phyloP scores from a whole-genome alignment of 2,329 filamentous ascomycete genomes.

The Cladosporium sp. region DNA sequence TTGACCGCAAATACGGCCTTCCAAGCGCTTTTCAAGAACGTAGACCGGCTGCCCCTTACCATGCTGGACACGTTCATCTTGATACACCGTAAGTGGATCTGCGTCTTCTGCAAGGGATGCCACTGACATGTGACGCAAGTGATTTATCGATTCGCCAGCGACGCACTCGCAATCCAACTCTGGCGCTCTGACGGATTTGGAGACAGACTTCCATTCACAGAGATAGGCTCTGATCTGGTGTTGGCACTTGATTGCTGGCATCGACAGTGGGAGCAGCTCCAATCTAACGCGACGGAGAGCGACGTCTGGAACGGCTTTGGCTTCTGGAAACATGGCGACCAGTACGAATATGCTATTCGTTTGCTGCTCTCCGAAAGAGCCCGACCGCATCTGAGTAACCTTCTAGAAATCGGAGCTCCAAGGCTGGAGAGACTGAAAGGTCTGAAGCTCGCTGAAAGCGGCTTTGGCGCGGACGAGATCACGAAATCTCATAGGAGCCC shows the following conservation, averaged over 20 bases:
- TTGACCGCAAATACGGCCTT: constrained; percentile 12
- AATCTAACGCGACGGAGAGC: constrained; percentile 8
- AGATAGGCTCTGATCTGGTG: not conserved
- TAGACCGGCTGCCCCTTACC: constrained; percentile 13
- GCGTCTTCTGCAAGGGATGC: not conserved
- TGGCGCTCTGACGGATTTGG: not conserved
- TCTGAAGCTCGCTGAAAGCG: not conserved
- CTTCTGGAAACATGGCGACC: constrained; percentile 23
- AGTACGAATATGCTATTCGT: constrained; percentile 22
- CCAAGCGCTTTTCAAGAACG: constrained; percentile 8
- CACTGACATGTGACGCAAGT: not conserved
- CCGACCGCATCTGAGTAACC: not conserved
- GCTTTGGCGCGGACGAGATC: not conserved
- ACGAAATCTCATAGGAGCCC: not conserved
- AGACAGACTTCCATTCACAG: not conserved
- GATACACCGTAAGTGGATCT: constrained; percentile 12
- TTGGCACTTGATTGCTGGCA: constrained; percentile 23
- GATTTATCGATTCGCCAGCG: not conserved
- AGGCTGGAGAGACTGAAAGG: not conserved
- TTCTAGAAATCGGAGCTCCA: not conserved
- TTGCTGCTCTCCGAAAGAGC: constrained; percentile 12
- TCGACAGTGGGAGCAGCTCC: constrained; percentile 17
- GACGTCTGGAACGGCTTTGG: constrained; percentile 17
- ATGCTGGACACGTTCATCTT: constrained; percentile 24
- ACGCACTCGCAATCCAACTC: not conserved